These are phyloP conservation scores for Taiozyma onychis DNA, from an alignment of 1,139 yeast genomes.

Conservation along the genomic window DNA sequence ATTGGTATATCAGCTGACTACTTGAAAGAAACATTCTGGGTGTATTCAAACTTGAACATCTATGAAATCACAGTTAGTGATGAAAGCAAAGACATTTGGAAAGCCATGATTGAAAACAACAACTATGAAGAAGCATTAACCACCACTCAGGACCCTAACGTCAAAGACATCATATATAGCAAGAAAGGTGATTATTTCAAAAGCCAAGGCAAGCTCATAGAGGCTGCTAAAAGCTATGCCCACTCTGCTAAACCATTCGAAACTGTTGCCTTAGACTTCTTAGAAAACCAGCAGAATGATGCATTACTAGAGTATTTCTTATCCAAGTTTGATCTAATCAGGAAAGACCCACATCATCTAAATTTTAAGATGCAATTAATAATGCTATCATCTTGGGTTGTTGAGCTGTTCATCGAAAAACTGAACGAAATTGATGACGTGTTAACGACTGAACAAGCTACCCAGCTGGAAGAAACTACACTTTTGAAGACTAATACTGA, in stretches of 20 bases:
- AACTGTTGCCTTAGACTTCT: constrained; percentile 56
- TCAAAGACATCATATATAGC: constrained; percentile 50
- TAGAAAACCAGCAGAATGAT: constrained; percentile 33
- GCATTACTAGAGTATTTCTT: constrained; percentile 53
- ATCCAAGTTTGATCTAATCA: constrained; percentile 39
- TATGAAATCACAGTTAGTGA: constrained; percentile 65
- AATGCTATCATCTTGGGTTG: constrained; percentile 77
- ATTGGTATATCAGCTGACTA: constrained; percentile 60
- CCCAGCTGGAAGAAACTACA: constrained; percentile 21
- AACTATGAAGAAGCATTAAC: constrained; percentile 66
- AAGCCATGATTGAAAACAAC: constrained; percentile 53
- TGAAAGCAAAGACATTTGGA: constrained; percentile 77
- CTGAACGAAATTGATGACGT: constrained; percentile 42
- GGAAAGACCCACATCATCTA: constrained; percentile 28
- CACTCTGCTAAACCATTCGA: constrained; percentile 66
- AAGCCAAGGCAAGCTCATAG: constrained; percentile 27
- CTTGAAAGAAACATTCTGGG: constrained; percentile 46
- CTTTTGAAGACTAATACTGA: constrained; percentile 23
- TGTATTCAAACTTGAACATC: constrained; percentile 43
- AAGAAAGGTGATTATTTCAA: constrained; percentile 60
- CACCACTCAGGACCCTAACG: constrained; percentile 35
- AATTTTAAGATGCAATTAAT: constrained; percentile 46
- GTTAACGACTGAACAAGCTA: constrained; percentile 24
- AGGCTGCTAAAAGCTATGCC: constrained; percentile 65
- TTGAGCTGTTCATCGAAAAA: constrained; percentile 56